Base-by-base conservation (phyloP, 257 asterid genomes). In the Penstemon davidsonii region DNA sequence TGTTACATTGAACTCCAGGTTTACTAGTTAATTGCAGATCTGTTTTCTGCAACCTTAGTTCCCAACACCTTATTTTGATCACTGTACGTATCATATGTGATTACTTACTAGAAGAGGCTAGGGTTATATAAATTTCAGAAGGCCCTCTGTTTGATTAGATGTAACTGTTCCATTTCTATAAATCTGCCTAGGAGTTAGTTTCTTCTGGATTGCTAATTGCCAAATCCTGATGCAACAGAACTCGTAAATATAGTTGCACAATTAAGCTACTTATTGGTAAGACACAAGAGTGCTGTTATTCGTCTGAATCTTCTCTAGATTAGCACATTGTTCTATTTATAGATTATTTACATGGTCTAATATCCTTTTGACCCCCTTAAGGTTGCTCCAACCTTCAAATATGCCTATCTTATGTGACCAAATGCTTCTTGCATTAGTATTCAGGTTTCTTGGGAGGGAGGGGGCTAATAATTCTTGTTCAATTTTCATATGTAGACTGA, bases 281-380 rank as follows among this genome's bases (percentile, higher is more conserved):
- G 33, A 25, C 33, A 25, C 2, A 25, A 25, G 33, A 25, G 1
- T 40, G 12, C 51, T 60, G 37, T 60, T 42, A 60, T 25, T 25
- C 1, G 33, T 25, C 2, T 25, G 33, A 25, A 25, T 25, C 33
- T 25, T 25, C 33, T 25, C 33, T 25, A 60, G 25, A 60, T 37
- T 60, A 62, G 45, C 46, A 55, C 11, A n/a, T 15, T 4, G 5
- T 8, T 19, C 6, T 5, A 39, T 15, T 7, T 65, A n/a, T 13
- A 33, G 33, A 65, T 65, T 50, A 15, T 52, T 13, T 65, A 15
- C 37, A 65, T 52, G 33, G 33, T 38, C n/a, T 58, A 36, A 12
- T 39, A 13, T 51, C 38, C 41, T 37, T 33, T 49, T 64, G 25
- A 8, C 10, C 39, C 57, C 58, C 10, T 25, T 25, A 25, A 25